phyloP scores from a whole-genome alignment of 805 yeast species.

The Komagataella pseudopastoris region DNA sequence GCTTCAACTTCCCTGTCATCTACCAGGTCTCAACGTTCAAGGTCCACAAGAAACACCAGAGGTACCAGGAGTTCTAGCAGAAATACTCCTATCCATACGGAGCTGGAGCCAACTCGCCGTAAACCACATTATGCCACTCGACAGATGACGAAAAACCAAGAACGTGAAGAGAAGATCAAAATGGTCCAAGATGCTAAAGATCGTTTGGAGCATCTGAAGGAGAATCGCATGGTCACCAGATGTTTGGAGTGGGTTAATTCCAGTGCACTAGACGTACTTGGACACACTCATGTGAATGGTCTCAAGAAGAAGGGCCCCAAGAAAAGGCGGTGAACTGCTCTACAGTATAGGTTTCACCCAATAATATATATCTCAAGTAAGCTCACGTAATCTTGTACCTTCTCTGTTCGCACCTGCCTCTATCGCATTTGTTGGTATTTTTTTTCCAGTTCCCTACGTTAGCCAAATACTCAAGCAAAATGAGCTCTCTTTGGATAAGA shows the following conservation, averaged over 20 bases:
- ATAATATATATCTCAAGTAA: not conserved
- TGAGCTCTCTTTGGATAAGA: not conserved
- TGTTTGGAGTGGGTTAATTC: conserved; percentile 53
- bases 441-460: not conserved
- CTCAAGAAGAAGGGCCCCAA: conserved; percentile 1
- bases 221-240: conserved; percentile 27
- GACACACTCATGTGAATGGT: conserved; percentile 45
- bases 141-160: conserved; percentile 16
- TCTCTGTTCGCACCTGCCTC: not conserved
- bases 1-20: not conserved
- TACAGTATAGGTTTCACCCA: not conserved
- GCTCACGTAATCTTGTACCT: not conserved
- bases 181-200: conserved; percentile 11
- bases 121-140: not conserved
- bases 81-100: not conserved
- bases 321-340: conserved; percentile 1
- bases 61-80: not conserved
- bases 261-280: conserved; percentile 36
- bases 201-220: conserved; percentile 18
- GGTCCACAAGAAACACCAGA: not conserved
- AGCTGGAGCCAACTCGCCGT: not conserved
- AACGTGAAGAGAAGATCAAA: conserved; percentile 17
- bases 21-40: conserved; percentile 21
- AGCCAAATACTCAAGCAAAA: not conserved
- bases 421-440: not conserved